A percentile compares a stretch with the other conserved stretches of the same genome.
Conservation (phyloP, 176 grass and related monocot genomes). For the Aegilops bicornis region DNA sequence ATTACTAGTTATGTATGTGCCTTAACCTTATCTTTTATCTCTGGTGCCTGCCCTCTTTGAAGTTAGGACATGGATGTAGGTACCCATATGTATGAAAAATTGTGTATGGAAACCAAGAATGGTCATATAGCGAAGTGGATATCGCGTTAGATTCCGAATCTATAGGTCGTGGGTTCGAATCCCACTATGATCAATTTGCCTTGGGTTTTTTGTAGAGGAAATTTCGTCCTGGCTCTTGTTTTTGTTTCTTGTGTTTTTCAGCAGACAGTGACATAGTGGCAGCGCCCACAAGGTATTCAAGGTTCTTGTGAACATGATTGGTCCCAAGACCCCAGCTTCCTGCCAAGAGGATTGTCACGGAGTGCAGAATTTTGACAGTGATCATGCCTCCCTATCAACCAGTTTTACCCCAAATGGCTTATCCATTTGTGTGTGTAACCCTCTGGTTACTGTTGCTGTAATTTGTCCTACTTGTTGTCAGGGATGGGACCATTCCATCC, state of each 20-base stretch:
- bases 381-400: not conserved
- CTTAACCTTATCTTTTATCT: not conserved
- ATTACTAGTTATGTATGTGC: not conserved
- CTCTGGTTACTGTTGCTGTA: not conserved
- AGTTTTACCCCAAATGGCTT: not conserved
- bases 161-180: conserved; percentile 99
- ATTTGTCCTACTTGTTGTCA: not conserved
- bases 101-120: conserved; percentile 1
- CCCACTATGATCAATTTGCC: conserved; percentile 87
- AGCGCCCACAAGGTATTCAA: not conserved
- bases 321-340: conserved; percentile 24
- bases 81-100: conserved; percentile 7
- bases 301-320: conserved; percentile 44
- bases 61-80: not conserved
- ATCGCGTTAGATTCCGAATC: conserved; percentile 99
- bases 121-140: conserved; percentile 99
- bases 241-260: not conserved
- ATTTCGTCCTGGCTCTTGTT: not conserved
- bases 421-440: conserved; percentile 1
- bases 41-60: not conserved
- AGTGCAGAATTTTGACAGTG: not conserved
- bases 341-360: not conserved
- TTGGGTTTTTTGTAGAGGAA: not conserved
- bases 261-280: conserved; percentile 33
- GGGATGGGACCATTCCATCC: not conserved